A percentile compares a stretch with the other conserved stretches of the same genome.
These are phyloP conservation scores for Trametes sanguinea DNA, from an alignment of 768 basidiomycete genomes.

Conservation along the genomic window DNA sequence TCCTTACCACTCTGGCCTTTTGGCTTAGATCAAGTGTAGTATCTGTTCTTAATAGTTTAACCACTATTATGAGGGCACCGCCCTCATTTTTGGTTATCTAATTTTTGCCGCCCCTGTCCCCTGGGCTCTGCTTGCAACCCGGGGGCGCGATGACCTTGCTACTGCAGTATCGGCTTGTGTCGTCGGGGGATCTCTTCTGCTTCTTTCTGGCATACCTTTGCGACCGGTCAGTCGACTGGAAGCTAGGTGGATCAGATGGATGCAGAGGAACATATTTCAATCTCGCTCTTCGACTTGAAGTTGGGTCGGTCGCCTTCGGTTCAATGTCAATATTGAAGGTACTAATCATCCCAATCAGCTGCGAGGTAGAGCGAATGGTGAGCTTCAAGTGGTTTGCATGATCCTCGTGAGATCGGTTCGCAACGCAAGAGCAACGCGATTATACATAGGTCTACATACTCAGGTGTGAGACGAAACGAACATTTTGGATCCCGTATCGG, in stretches of 20 bases:
- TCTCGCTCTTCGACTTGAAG: too few relatives aligned
- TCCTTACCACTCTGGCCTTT: constrained; percentile 58
- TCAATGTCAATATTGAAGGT: too few relatives aligned
- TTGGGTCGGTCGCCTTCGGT: too few relatives aligned
- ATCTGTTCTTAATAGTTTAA: constrained; percentile 68
- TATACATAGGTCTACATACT: too few relatives aligned
- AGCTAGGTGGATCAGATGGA: constrained; percentile 14
- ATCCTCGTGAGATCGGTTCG: too few relatives aligned
- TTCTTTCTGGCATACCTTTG: constrained; percentile 12
- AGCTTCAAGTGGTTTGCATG: too few relatives aligned
- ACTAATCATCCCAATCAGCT: too few relatives aligned
- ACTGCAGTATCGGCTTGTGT: constrained; percentile 36
- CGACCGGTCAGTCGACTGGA: constrained; percentile 12
- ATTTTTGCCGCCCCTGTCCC: constrained; percentile 36
- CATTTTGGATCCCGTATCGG: too few relatives aligned
- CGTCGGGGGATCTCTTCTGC: constrained; percentile 32
- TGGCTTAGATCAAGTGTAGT: constrained; percentile 81
- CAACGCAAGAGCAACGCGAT: too few relatives aligned
- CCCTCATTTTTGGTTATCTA: constrained; percentile 39
- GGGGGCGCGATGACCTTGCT: constrained; percentile 35
- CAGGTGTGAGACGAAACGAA: too few relatives aligned
- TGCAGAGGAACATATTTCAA: neutral
- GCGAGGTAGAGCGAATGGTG: too few relatives aligned
- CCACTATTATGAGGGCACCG: constrained; percentile 42
- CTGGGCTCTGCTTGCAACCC: constrained; percentile 35